Evolutionary conservation across 1,139 yeast species (phyloP).

Genomic region (Scheffersomyces lignicola): DNA sequence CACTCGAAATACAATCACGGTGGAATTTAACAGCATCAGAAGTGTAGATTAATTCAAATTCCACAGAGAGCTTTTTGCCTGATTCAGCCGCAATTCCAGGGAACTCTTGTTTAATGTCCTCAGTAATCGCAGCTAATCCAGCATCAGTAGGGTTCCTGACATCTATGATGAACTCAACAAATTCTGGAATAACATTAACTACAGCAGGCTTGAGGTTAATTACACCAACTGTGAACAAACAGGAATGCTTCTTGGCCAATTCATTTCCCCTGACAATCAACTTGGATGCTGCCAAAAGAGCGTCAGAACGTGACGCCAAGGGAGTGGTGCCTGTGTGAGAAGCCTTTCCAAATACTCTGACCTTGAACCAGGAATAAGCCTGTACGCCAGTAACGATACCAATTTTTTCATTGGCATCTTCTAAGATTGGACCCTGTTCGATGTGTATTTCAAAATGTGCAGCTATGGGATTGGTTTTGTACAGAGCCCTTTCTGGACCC

Average conservation of each 20-base stretch:
- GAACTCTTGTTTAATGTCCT: slow-evolving; percentile 40
- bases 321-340: slow-evolving; percentile 80
- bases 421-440: slow-evolving; percentile 74
- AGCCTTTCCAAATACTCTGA: slow-evolving; percentile 57
- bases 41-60: slow-evolving; percentile 40
- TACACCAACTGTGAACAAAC: slow-evolving; percentile 62
- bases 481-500: slow-evolving; percentile 50
- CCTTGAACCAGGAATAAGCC: slow-evolving; percentile 62
- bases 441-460: slow-evolving; percentile 76
- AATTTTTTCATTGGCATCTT: slow-evolving; percentile 51
- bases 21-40: slow-evolving; percentile 61
- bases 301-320: slow-evolving; percentile 60
- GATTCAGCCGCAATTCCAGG: slow-evolving; percentile 14
- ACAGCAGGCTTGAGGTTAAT: slow-evolving; percentile 57
- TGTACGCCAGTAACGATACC: slow-evolving; percentile 71
- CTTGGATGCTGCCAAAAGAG: slow-evolving; percentile 56
- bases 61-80: slow-evolving; percentile 28
- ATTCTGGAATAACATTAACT: slow-evolving; percentile 67
- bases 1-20: slow-evolving; percentile 48
- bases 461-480: slow-evolving; percentile 54
- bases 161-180: slow-evolving; percentile 58
- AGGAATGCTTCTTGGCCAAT: slow-evolving; percentile 51
- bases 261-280: slow-evolving; percentile 58
- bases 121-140: slow-evolving; percentile 36
- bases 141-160: slow-evolving; percentile 56